Conservation (phyloP, 352 stramenopile genomes). For the Elongisporangium anandrum region DNA sequence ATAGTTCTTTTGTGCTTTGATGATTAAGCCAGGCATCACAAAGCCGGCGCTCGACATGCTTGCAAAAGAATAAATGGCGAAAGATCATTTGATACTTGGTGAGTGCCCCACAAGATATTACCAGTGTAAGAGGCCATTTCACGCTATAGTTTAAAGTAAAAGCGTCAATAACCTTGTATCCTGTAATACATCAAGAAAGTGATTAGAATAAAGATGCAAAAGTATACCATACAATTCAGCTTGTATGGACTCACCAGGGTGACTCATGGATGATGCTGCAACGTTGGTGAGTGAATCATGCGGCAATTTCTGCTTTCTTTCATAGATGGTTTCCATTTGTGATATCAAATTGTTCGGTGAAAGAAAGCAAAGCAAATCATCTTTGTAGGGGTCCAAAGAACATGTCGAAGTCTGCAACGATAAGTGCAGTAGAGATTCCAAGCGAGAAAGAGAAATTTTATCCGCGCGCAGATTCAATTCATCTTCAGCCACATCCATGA, state of each 20-base stretch:
- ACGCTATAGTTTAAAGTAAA: conserved; percentile 97
- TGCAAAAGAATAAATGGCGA: conserved; percentile 98
- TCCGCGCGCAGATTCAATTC: conserved; percentile 89
- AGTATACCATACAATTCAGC: not conserved
- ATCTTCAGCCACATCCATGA: conserved; percentile 95
- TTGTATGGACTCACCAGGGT: conserved; percentile 20
- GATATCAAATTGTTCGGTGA: conserved; percentile 87
- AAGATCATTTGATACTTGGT: conserved; percentile 99
- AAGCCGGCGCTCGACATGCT: conserved; percentile 96
- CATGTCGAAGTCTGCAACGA: conserved; percentile 93
- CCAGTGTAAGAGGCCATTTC: conserved; percentile 96
- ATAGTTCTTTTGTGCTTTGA: conserved; percentile 90
- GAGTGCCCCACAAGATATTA: conserved; percentile 92
- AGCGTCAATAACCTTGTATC: conserved; percentile 93
- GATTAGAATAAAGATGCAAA: not conserved
- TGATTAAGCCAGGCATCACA: conserved; percentile 96
- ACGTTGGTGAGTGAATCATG: conserved; percentile 73
- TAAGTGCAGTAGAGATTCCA: conserved; percentile 94
- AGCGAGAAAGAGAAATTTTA: conserved; percentile 82
- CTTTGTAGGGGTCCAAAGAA: conserved; percentile 83
- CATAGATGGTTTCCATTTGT: conserved; percentile 92
- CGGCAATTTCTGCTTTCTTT: conserved; percentile 59
- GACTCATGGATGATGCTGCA: conserved; percentile 57
- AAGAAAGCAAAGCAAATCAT: conserved; percentile 88
- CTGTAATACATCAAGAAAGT: conserved; percentile 7